Percentiles rank a stretch among this genome's conserved stretches.
Conservation (phyloP, 2,329 filamentous ascomycete species). For the Venturia pyrina region DNA sequence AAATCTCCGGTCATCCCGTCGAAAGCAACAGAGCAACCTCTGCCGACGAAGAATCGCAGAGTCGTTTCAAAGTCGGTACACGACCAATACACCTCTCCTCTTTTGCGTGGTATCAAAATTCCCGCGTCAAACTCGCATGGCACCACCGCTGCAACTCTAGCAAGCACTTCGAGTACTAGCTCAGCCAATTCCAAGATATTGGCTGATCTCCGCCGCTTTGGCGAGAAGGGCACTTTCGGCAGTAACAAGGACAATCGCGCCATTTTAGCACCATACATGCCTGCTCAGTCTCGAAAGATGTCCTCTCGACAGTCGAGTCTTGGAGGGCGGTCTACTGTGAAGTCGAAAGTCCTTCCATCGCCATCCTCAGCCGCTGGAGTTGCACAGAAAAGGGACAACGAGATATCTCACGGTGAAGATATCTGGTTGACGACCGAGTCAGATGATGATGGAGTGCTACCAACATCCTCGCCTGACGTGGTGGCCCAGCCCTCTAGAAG, state of each 20-base stretch:
- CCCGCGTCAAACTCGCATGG: neutral
- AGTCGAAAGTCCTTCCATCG: neutral
- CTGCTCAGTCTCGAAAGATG: neutral
- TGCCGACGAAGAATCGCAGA: neutral
- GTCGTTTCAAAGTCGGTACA: neutral
- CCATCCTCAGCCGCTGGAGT: neutral
- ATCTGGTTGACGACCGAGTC: constrained; percentile 24
- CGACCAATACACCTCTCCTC: constrained; percentile 2
- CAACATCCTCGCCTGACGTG: neutral
- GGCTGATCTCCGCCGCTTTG: constrained; percentile 17
- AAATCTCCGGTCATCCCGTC: neutral
- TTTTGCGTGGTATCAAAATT: constrained; percentile 5
- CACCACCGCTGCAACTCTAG: neutral
- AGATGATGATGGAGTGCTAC: constrained; percentile 11
- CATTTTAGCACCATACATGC: constrained; percentile 11
- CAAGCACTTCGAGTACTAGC: neutral
- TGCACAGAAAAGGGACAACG: neutral
- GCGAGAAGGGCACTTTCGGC: neutral
- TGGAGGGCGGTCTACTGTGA: neutral
- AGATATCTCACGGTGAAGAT: constrained; percentile 16
- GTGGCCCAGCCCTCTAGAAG: neutral
- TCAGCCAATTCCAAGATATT: constrained; percentile 17
- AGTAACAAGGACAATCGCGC: constrained; percentile 3
- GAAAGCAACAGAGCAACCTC: neutral
- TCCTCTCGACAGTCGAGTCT: neutral